Conservation (phyloP, 2,329 filamentous ascomycete species). For the Penicillium frequentans region DNA sequence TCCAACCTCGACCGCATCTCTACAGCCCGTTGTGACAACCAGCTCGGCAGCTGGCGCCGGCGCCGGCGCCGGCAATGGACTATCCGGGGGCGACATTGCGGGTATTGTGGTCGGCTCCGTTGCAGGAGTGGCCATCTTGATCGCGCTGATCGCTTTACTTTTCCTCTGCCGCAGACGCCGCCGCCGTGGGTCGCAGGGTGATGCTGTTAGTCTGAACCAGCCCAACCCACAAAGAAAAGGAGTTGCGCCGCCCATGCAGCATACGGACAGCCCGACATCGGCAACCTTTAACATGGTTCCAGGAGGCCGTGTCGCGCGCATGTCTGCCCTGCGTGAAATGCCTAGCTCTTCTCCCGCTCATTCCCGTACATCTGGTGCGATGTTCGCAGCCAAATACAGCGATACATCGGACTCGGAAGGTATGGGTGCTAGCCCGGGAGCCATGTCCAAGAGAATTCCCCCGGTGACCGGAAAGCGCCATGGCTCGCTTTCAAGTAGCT, state of each 20-base stretch:
- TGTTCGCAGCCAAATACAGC: slow-evolving; percentile 52
- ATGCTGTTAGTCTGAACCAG: slow-evolving; percentile 78
- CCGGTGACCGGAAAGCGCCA: slow-evolving; percentile 63
- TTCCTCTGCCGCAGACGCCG: slow-evolving; percentile 59
- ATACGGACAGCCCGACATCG: slow-evolving; percentile 33
- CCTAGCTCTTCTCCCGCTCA: slow-evolving; percentile 62
- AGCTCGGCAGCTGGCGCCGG: slow-evolving; percentile 47
- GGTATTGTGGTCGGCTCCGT: slow-evolving; percentile 85
- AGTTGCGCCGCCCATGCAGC: slow-evolving; percentile 43
- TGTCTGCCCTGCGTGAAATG: slow-evolving; percentile 86
- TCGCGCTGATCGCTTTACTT: slow-evolving; percentile 58
- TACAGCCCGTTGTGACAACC: slow-evolving; percentile 64
- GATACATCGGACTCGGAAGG: slow-evolving; percentile 63
- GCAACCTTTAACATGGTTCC: slow-evolving; percentile 72
- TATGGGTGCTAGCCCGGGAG: slow-evolving; percentile 70
- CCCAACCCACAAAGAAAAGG: slow-evolving; percentile 65
- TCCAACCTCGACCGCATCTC: slow-evolving; percentile 63
- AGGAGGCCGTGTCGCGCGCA: slow-evolving; percentile 86
- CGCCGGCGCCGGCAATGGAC: slow-evolving; percentile 39
- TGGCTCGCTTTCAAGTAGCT: slow-evolving; percentile 87
- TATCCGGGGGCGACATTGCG: slow-evolving; percentile 86
- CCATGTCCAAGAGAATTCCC: slow-evolving; percentile 54
- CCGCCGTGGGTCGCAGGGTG: slow-evolving; percentile 61
- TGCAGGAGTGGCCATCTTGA: slow-evolving; percentile 68
- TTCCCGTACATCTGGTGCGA: slow-evolving; percentile 52